Evolutionary conservation across 768 basidiomycete genomes (phyloP).

Genomic region (Ramaria sp.): DNA sequence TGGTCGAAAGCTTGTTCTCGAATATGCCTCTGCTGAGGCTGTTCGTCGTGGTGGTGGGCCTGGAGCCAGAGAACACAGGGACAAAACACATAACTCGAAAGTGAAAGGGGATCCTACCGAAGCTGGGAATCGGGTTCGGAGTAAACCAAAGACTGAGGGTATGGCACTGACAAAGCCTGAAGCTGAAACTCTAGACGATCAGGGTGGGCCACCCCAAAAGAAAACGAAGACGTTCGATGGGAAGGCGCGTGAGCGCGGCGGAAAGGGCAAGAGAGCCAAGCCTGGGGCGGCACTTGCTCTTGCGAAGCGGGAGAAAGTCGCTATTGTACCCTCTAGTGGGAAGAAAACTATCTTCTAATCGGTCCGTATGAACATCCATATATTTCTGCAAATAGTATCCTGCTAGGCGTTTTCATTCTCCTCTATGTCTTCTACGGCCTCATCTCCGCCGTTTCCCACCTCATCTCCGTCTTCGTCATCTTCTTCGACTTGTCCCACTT

Average conservation of each 20-base stretch:
- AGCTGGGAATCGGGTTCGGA: background rate
- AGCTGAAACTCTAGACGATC: constrained; percentile 10
- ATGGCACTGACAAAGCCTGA: background rate
- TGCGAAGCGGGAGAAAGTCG: constrained; percentile 65
- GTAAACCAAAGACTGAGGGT: background rate
- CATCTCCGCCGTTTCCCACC: background rate
- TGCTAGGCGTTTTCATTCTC: background rate
- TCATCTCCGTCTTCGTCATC: constrained; percentile 30
- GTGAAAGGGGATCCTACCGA: constrained; percentile 9
- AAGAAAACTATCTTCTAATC: constrained; percentile 55
- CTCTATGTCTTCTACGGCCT: background rate
- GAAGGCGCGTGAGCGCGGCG: constrained; percentile 7
- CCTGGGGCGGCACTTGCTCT: constrained; percentile 75
- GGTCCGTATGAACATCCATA: background rate
- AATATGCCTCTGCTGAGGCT: constrained; percentile 84
- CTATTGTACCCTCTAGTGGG: constrained; percentile 57
- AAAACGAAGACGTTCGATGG: constrained; percentile 11
- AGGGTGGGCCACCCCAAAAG: constrained; percentile 16
- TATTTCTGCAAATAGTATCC: background rate
- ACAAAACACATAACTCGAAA: background rate
- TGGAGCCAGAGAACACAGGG: background rate
- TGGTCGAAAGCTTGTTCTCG: constrained; percentile 76
- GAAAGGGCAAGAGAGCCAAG: constrained; percentile 30
- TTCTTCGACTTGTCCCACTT: constrained; percentile 71
- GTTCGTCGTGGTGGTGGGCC: constrained; percentile 66